phyloP scores from a whole-genome alignment of 192 early-diverging fungal genomes.

The Backusella westeae region DNA sequence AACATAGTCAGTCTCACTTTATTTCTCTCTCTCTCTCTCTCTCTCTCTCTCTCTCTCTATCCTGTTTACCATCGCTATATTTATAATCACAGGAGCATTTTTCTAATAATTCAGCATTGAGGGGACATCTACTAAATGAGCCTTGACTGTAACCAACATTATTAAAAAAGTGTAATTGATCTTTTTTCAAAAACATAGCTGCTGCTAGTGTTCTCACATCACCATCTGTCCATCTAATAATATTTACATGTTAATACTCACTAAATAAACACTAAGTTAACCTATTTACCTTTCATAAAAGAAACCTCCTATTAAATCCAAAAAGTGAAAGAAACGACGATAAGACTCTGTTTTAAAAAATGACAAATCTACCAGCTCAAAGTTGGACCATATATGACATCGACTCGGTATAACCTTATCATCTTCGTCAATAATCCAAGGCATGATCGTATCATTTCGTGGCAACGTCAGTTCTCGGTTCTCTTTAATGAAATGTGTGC shows the following conservation, averaged over 20 bases:
- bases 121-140: slow-evolving; percentile 66
- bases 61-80: slow-evolving; percentile 43
- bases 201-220: slow-evolving; percentile 67
- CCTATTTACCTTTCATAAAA: slow-evolving; percentile 71
- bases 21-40: neutral
- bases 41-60: neutral
- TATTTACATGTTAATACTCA: neutral
- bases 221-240: slow-evolving; percentile 62
- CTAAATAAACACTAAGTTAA: neutral
- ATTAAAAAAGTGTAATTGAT: slow-evolving; percentile 73
- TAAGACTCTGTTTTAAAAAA: slow-evolving; percentile 68
- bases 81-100: slow-evolving; percentile 48
- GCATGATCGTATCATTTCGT: slow-evolving; percentile 36
- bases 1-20: neutral
- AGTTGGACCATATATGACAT: slow-evolving; percentile 81
- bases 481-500: slow-evolving; percentile 44
- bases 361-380: slow-evolving; percentile 77
- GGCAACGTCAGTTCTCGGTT: slow-evolving; percentile 40
- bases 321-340: slow-evolving; percentile 61
- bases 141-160: slow-evolving; percentile 68
- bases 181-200: slow-evolving; percentile 59
- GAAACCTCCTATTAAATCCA: slow-evolving; percentile 81
- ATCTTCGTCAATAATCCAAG: slow-evolving; percentile 50
- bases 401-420: slow-evolving; percentile 51
- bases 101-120: slow-evolving; percentile 37